Base-by-base conservation (phyloP, 306 rosid species). In the Aeschynomene evenia region DNA sequence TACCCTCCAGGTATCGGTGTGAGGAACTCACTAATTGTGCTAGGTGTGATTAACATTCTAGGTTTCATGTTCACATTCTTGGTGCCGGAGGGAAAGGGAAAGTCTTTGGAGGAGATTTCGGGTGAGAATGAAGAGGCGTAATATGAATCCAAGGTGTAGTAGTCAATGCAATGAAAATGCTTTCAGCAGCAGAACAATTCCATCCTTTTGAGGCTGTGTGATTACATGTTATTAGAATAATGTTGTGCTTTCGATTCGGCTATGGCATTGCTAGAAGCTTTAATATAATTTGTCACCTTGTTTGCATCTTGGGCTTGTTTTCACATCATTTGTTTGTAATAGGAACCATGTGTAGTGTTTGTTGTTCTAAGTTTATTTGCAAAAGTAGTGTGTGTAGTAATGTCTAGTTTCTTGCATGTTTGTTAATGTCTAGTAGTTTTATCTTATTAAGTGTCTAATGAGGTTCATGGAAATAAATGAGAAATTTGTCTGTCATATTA, bases 31-130 rank as follows among this genome's bases (percentile, higher is more conserved):
- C 79, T 91, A 21, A 2, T 88, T 9, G 31, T 72, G 31, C 33
- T 88, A 61, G 92, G 89, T 14, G 77, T 53, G 1, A 22, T 86
- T 1, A 91, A 83, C 71, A 50, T 88, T n/a, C 81, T 84, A 37
- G 90, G 97, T 9, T 79, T 91, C 34, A 0, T 76, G 36, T 91
- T 71, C 43, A 91, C 89, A 34, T 84, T 88, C 80, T 62, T 86
- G 26, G 97, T 91, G 22, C 95, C 92, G 0, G 97, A 91, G 73
- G 76, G 89, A 0, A 90, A 85, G 13, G 96, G 96, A 2, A 88
- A 33, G 71, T 90, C 92, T 0, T 75, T 90, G 73, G 95, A 90
- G 68, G 96, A 90, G 76, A 88, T 90, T 42, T 86, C 96, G 0
- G 89, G 95, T 6, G 95, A 90, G 80, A 58, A 77, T 4, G 87